Base-by-base conservation (phyloP, 2,329 filamentous ascomycete genomes). In the Clonostachys chloroleuca region DNA sequence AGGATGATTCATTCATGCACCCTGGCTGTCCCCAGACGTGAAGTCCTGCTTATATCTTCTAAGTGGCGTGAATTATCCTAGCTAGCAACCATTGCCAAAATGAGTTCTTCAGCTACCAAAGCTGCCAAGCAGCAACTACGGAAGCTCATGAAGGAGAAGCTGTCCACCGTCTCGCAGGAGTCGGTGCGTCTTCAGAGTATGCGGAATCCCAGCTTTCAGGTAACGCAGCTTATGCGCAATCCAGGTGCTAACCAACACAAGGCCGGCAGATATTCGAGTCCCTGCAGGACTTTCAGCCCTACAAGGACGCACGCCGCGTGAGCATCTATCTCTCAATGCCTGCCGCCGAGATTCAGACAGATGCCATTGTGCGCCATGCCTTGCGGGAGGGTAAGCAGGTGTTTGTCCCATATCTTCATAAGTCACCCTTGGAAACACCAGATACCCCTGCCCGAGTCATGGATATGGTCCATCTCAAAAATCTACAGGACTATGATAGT, bases 241-340 rank as follows among this genome's bases (percentile, higher is more conserved):
- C 12, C 20, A 14, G 13, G 30, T 24, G 30, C 30, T 34, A 16
- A 43, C 18, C 12, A 12, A 34, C 42, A 16, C 34, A 63, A 94
- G 89, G 89, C 56, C 68, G 73, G 44, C 72, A 70, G 54, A 83
- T 89, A 18, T 85, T 84, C 54, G 76, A 81, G 46, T 72, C 77
- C 7, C 69, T 96, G 36, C 72, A 85, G 41, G 72, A 76, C 12
- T 80, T 92, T 57, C 76, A 80, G 44, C 86, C 90, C 47, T 99
- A 95, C 63, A 72, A 81, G 52, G 74, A 84, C 47, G 92, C 94
- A 40, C 78, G 74, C 50, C 78, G 82, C 46, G 81, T 99, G 59
- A 91, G 89, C 56, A 77, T 99, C 48, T 99, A 95, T 63, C 75
- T 99, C 14, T 94, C 92, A 12, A 99, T 99, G 94, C 91, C 92